Conservation (phyloP, 2,329 filamentous ascomycete species). For the Hirsutella minnesotensis region DNA sequence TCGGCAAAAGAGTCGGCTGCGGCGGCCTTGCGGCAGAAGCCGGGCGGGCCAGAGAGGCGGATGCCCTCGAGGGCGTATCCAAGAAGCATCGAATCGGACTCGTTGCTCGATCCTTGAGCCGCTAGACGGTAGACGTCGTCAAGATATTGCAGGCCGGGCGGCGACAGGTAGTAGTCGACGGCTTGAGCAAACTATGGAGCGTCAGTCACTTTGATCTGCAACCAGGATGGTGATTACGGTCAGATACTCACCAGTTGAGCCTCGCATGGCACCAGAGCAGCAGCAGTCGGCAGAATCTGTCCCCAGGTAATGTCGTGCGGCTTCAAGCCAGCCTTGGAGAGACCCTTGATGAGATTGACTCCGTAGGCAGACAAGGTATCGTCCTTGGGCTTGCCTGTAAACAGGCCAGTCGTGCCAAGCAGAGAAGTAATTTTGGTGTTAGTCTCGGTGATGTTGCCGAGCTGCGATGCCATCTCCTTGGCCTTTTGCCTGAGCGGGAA, state of each 20-base stretch:
- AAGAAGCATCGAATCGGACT: constrained; percentile 51
- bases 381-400: constrained; percentile 38
- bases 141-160: constrained; percentile 41
- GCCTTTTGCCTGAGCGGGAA: constrained; percentile 51
- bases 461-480: constrained; percentile 41
- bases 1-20: constrained; percentile 32
- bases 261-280: constrained; percentile 58
- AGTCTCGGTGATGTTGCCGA: constrained; percentile 50
- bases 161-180: constrained; percentile 59
- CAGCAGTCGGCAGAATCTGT: constrained; percentile 56
- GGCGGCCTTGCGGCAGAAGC: constrained; percentile 45
- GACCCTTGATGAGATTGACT: constrained; percentile 48
- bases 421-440: constrained; percentile 48
- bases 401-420: constrained; percentile 28
- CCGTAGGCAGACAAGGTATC: constrained; percentile 53
- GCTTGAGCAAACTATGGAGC: constrained; percentile 51
- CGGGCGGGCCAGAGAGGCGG: constrained; percentile 52
- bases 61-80: constrained; percentile 63
- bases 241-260: constrained; percentile 45
- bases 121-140: constrained; percentile 50
- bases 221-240: neutral
- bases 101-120: constrained; percentile 36
- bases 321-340: constrained; percentile 51
- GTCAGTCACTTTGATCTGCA: neutral
- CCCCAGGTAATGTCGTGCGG: constrained; percentile 58